Conservation (phyloP, 768 basidiomycete genomes). For the Tubosaeta sp. region DNA sequence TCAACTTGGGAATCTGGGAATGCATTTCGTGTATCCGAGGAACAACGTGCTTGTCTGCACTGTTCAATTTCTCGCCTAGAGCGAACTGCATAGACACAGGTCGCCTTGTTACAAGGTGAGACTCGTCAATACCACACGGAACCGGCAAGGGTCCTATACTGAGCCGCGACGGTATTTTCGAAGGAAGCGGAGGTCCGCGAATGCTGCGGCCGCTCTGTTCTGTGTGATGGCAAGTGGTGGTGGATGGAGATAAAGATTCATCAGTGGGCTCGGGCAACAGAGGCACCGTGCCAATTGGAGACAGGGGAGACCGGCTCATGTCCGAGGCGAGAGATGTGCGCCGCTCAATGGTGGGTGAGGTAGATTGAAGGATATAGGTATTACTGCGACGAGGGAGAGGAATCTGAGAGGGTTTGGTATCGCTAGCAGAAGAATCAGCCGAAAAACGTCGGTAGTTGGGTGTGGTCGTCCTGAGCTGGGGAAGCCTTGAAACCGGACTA, state of each 20-base stretch:
- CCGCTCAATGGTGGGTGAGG: constrained; percentile 10
- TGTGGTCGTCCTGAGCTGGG: constrained; percentile 24
- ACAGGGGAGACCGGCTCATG: constrained; percentile 6
- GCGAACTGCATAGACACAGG: neutral
- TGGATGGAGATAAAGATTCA: neutral
- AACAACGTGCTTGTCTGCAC: constrained; percentile 1
- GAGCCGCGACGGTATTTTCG: constrained; percentile 31
- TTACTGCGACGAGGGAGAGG: constrained; percentile 10
- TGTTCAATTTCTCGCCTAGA: constrained; percentile 17
- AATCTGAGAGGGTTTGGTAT: constrained; percentile 20
- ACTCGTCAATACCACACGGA: constrained; percentile 1
- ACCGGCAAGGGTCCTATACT: constrained; percentile 20
- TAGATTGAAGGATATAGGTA: constrained; percentile 12
- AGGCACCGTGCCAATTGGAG: constrained; percentile 1
- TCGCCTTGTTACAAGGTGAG: neutral
- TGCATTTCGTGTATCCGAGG: constrained; percentile 11
- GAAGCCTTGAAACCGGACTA: constrained; percentile 32
- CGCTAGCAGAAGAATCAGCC: constrained; percentile 22
- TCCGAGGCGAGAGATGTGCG: constrained; percentile 14
- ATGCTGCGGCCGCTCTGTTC: constrained; percentile 35
- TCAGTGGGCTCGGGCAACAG: constrained; percentile 1
- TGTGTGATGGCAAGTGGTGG: constrained; percentile 7
- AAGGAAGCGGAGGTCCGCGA: constrained; percentile 40
- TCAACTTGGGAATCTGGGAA: constrained; percentile 30
- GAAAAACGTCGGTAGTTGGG: constrained; percentile 22